phyloP scores from a whole-genome alignment of 2,329 filamentous ascomycete genomes.

The Trichoderma koningii region DNA sequence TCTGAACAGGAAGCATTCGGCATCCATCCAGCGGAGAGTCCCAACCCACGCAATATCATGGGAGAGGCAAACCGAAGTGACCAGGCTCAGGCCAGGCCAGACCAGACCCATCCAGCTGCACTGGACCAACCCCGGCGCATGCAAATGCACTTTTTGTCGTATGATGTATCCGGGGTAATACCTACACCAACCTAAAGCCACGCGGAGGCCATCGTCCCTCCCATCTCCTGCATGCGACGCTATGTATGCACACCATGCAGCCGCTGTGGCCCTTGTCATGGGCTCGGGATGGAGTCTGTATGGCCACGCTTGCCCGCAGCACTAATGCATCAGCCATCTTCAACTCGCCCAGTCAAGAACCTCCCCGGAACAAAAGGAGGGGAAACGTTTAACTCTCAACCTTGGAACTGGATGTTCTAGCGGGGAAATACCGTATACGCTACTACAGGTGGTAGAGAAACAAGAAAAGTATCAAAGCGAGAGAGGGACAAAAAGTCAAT shows the following conservation, averaged over 20 bases:
- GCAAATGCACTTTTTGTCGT: slow-evolving; percentile 1
- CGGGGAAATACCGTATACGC: too few species aligned
- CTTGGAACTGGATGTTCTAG: too few species aligned
- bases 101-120: slow-evolving; percentile 7
- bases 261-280: not conserved
- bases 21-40: too few species aligned
- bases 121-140: not conserved
- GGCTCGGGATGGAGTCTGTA: not conserved
- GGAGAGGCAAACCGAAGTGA: too few species aligned
- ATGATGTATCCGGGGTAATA: slow-evolving; percentile 25
- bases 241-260: slow-evolving; percentile 22
- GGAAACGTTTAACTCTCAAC: not conserved
- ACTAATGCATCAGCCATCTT: slow-evolving; percentile 2
- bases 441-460: too few species aligned
- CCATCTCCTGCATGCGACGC: slow-evolving; percentile 13
- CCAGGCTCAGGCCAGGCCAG: not conserved
- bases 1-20: too few species aligned
- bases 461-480: not conserved
- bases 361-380: not conserved
- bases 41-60: too few species aligned
- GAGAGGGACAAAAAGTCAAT: slow-evolving; percentile 5
- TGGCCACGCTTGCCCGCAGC: not conserved
- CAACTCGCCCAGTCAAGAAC: not conserved
- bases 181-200: not conserved
- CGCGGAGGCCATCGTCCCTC: slow-evolving; percentile 17